Percentiles rank a stretch among this genome's conserved stretches.
phyloP scores from a whole-genome alignment of 768 basidiomycete species.

The Lanmaoa rubissima region DNA sequence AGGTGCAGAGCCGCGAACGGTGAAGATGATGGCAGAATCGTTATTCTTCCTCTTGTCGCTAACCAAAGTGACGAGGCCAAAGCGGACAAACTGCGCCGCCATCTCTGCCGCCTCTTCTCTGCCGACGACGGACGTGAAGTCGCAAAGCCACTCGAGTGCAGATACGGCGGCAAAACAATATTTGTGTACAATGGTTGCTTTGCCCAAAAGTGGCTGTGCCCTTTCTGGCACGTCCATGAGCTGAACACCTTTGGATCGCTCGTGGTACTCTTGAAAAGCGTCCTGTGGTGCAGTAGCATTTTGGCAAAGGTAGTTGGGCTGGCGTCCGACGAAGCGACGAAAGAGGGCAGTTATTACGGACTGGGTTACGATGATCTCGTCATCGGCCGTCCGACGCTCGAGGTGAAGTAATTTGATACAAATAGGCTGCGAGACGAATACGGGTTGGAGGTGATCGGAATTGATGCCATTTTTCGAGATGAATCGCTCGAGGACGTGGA shows the following conservation, averaged over 20 bases:
- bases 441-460: conserved; percentile 84
- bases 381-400: conserved; percentile 87
- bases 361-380: conserved; percentile 96
- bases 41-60: conserved; percentile 91
- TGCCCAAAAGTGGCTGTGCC: conserved; percentile 51
- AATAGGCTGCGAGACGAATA: conserved; percentile 91
- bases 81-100: conserved; percentile 96
- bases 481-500: conserved; percentile 99
- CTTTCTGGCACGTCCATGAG: conserved; percentile 73
- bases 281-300: conserved; percentile 50
- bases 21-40: conserved; percentile 91
- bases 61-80: conserved; percentile 84
- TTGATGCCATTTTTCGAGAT: conserved; percentile 99
- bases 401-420: conserved; percentile 97
- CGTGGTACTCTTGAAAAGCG: conserved; percentile 70
- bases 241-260: conserved; percentile 71
- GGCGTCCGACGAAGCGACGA: conserved; percentile 88
- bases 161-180: conserved; percentile 83
- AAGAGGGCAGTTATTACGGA: conserved; percentile 93
- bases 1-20: conserved; percentile 78
- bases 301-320: conserved; percentile 70
- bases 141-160: conserved; percentile 95
- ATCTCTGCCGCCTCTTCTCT: conserved; percentile 97
- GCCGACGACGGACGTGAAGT: conserved; percentile 94
- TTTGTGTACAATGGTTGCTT: conserved; percentile 47